These are phyloP conservation scores for Crithidia thermophila DNA, from an alignment of 208 protist genomes.

Conservation along the genomic window DNA sequence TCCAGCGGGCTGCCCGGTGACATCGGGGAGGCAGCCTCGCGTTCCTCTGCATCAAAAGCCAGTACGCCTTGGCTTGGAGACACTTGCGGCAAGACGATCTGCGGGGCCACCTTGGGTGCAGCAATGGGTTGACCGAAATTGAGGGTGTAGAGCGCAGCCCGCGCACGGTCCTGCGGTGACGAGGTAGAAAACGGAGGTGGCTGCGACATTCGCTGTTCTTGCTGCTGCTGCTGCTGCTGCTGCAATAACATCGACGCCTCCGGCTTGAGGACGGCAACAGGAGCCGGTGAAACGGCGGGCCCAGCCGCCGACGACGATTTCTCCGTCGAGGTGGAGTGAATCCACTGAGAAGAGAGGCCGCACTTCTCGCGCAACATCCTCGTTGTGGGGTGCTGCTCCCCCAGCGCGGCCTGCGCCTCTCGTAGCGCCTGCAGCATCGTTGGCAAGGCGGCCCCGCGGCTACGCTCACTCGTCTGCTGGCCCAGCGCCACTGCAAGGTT, in stretches of 20 bases:
- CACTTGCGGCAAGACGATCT: too few species aligned
- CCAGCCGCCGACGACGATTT: too few species aligned
- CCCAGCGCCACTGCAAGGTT: conserved; percentile 83
- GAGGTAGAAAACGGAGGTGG: neutral
- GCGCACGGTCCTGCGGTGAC: conserved; percentile 27
- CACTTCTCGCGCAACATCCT: conserved; percentile 70
- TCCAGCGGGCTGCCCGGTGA: too few species aligned
- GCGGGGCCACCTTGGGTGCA: neutral
- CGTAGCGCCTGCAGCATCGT: conserved; percentile 80
- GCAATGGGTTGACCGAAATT: conserved; percentile 30
- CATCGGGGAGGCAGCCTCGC: too few species aligned
- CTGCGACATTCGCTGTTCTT: too few species aligned
- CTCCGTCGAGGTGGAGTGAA: conserved; percentile 10
- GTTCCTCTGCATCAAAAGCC: too few species aligned
- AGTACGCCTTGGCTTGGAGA: too few species aligned
- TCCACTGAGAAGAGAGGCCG: conserved; percentile 43
- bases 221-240: too few species aligned
- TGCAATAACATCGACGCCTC: neutral
- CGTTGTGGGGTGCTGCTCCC: conserved; percentile 71
- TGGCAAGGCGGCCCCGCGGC: conserved; percentile 50
- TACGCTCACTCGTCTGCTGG: conserved; percentile 43
- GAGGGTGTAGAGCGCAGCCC: conserved; percentile 40
- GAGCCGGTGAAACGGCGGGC: too few species aligned
- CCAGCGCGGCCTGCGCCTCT: conserved; percentile 55
- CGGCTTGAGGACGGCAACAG: too few species aligned